Base-by-base conservation (phyloP, 305 asterid species). In the Caryopteris hybrid region DNA sequence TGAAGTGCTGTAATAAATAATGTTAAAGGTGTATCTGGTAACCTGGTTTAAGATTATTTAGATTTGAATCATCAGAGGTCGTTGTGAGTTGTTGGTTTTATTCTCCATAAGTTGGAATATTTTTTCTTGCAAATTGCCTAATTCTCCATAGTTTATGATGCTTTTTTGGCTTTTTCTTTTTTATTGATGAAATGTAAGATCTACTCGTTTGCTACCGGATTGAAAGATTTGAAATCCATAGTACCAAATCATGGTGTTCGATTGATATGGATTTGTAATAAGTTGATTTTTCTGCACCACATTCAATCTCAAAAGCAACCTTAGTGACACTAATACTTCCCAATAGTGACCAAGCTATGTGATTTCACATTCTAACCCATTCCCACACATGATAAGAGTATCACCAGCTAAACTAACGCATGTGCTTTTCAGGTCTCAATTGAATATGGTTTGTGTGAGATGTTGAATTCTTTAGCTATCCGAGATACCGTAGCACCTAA, bases 391-490 rank as follows among this genome's bases (percentile, higher is more conserved):
- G 25, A 21, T 64, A 5, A n/a, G 13, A 18, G 6, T 36, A 16
- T 33, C 22, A 13, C 23, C 42, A 59, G 9, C 17, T 34, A 14
- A 16, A n/a, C 61, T 31, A 52, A 17, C 67, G 38, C 41, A 50
- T 55, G 36, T 14, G n/a, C n/a, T 27, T 60, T 76, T 60, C 80
- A 86, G 95, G 96, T 88, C 34, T 82, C 98, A 1, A 60, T 93
- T 31, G 97, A 93, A 64, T 88, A 76, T 66, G 98, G 98, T 34
- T 78, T 90, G 75, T 88, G 81, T 59, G 98, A 90, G 83, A 87
- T 88, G 96, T 54, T 93, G 88, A 93, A 90, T 63, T 67, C 78
- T n/a, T 33, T 56, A 50, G 97, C 96, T 23, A 83, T 90, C 78
- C 79, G 95, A 83, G 76, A 73, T 56, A 53, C 71, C n/a, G 84